Base-by-base conservation (phyloP, 164 flowering plant genomes). In the Berberis thunbergii region DNA sequence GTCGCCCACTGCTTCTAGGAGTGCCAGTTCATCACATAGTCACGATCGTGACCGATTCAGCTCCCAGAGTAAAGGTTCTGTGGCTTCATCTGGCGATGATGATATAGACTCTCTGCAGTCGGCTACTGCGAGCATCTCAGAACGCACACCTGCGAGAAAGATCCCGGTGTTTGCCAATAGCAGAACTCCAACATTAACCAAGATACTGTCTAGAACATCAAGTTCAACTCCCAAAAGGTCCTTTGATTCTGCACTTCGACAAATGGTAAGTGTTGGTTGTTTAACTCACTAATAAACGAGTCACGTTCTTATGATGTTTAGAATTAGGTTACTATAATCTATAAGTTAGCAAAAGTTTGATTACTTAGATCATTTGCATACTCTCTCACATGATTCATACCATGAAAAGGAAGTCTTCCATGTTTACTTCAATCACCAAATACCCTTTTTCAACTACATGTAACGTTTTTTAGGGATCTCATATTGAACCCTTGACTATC, bases 1-100 rank as follows among this genome's bases (percentile, higher is more conserved):
- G 85, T 94, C 99, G 60, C 99, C 97, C 56, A 85, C 88, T 71
- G 84, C 92, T 70, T 81, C 96, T 72, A 84, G 91, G 76, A 89
- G 97, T 69, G 74, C 78, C 58, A 78, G 89, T 67, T 94, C 99
- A 52, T 77, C 86, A 7, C 77, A 78, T 62, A 83, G 87, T 76
- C 86, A 86, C 67, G 97, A 93, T 45, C 82, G 87, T 45, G 95
- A 89, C 56, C 74, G 68, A 41, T 75, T 80, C 57, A 86, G 94
- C 74, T 77, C 87, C 53, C 80, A 84, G 49, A 86, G 98, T 69
- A 94, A 80, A 80, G 90, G 87, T 59, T 91, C 96, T 57, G 63
- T 86, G 54, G 92, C 81, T 57, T 91, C 99, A 43, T 88, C 95
- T 66, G 92, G 88, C 62, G 97, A 94, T 76, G 97, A 86, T 80